phyloP scores from a whole-genome alignment of 495 filamentous ascomycete species.

The Oleoguttula mirabilis region DNA sequence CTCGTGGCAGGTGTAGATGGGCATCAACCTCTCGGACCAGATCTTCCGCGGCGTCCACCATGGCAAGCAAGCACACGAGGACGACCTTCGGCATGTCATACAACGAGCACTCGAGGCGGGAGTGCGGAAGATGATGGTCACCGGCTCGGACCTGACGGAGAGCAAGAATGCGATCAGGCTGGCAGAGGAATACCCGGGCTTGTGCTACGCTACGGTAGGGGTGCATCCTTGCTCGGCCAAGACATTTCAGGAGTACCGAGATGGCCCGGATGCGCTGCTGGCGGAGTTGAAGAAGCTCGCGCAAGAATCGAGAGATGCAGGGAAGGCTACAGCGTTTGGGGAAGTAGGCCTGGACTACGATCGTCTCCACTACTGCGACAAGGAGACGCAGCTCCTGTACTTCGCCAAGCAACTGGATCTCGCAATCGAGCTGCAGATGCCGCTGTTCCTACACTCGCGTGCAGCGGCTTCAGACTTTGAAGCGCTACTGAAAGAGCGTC shows the following conservation, averaged over 20 bases:
- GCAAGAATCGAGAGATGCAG: conserved; percentile 33
- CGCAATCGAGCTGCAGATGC: conserved; percentile 64
- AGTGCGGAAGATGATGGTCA: conserved; percentile 82
- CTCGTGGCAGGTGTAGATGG: conserved; percentile 41
- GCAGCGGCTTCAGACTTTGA: conserved; percentile 78
- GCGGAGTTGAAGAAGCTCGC: conserved; percentile 46
- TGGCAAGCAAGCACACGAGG: conserved; percentile 64
- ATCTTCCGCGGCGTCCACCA: conserved; percentile 78
- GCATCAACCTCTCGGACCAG: conserved; percentile 86
- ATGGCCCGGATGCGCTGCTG: conserved; percentile 38
- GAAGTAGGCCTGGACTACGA: conserved; percentile 97
- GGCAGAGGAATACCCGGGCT: conserved; percentile 58
- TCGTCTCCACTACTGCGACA: conserved; percentile 62
- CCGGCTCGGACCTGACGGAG: conserved; percentile 75
- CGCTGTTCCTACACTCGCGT: conserved; percentile 81
- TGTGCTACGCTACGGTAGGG: conserved; percentile 78
- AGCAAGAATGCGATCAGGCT: conserved; percentile 63
- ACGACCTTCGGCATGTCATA: conserved; percentile 67
- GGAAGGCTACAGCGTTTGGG: conserved; percentile 67
- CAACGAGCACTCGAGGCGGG: conserved; percentile 62
- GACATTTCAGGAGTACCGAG: conserved; percentile 52
- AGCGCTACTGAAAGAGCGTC: conserved; percentile 39
- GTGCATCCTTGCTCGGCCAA: conserved; percentile 78
- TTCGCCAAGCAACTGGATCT: conserved; percentile 72
- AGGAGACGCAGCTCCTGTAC: conserved; percentile 68